Evolutionary conservation across 257 asterid genomes (phyloP).

Genomic region (Nicotiana undulata): DNA sequence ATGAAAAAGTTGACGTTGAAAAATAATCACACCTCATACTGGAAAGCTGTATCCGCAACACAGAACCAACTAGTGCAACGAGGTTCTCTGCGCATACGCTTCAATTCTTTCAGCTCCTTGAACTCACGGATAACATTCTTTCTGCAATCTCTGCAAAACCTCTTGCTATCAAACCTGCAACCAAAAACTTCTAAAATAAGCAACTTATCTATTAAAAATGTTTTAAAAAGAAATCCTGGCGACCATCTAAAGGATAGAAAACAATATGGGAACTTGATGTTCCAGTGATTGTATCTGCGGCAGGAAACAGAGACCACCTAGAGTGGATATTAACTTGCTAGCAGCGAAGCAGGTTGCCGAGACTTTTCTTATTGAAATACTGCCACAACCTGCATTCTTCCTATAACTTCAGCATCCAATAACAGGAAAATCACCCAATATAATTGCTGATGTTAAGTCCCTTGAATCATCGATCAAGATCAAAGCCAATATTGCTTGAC

Average conservation of each 20-base stretch:
- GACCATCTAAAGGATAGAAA: too few species aligned
- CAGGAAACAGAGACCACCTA: not conserved
- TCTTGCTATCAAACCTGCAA: constrained; percentile 87
- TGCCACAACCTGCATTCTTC: not conserved
- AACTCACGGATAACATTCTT: constrained; percentile 96
- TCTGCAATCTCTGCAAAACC: constrained; percentile 98
- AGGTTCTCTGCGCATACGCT: constrained; percentile 75
- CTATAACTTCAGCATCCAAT: not conserved
- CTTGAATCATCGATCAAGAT: not conserved
- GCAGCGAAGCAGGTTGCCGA: not conserved
- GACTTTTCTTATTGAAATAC: not conserved
- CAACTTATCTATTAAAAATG: not conserved
- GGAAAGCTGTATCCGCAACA: constrained; percentile 89
- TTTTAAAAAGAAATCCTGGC: too few species aligned
- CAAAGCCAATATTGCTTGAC: too few species aligned
- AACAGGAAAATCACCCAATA: not conserved
- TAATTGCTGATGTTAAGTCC: not conserved
- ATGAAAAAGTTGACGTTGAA: not conserved
- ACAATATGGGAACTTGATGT: too few species aligned
- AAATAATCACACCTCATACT: constrained; percentile 63
- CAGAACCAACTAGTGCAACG: constrained; percentile 94
- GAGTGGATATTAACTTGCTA: not conserved
- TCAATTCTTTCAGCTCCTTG: constrained; percentile 91
- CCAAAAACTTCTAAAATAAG: not conserved
- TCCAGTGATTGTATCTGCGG: too few species aligned